Conservation (phyloP, 345 rosid genomes). For the Carallia pectinifolia region DNA sequence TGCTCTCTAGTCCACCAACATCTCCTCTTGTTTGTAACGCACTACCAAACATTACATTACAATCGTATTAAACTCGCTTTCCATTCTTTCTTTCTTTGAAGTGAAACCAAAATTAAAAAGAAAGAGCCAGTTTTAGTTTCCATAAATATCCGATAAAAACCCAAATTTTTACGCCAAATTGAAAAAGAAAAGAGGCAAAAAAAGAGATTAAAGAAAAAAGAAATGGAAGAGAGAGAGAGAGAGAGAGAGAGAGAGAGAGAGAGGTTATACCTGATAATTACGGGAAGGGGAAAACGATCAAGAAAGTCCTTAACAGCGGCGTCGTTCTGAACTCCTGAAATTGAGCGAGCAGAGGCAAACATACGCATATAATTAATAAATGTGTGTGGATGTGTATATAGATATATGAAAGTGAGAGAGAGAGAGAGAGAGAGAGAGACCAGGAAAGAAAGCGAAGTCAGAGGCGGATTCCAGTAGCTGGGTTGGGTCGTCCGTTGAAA, state of each 20-base stretch:
- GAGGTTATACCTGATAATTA: conserved; percentile 52
- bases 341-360: conserved; percentile 2
- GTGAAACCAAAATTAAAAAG: background rate
- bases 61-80: background rate
- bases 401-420: background rate
- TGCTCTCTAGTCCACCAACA: conserved; percentile 50
- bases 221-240: background rate
- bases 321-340: conserved; percentile 63
- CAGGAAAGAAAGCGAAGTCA: conserved; percentile 72
- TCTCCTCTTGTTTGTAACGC: conserved; percentile 57
- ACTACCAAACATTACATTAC: conserved; percentile 35
- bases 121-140: background rate
- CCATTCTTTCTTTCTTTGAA: background rate
- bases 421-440: conserved; percentile 18
- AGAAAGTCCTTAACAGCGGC: conserved; percentile 65
- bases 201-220: background rate
- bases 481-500: conserved; percentile 52
- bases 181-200: background rate
- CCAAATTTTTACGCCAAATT: background rate
- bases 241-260: background rate
- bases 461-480: conserved; percentile 68
- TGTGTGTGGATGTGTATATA: too few species aligned
- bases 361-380: too few species aligned
- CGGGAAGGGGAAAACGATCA: conserved; percentile 73
- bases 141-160: background rate